Conservation (phyloP, 129 eudicot genomes). For the Centaurea solstitialis region DNA sequence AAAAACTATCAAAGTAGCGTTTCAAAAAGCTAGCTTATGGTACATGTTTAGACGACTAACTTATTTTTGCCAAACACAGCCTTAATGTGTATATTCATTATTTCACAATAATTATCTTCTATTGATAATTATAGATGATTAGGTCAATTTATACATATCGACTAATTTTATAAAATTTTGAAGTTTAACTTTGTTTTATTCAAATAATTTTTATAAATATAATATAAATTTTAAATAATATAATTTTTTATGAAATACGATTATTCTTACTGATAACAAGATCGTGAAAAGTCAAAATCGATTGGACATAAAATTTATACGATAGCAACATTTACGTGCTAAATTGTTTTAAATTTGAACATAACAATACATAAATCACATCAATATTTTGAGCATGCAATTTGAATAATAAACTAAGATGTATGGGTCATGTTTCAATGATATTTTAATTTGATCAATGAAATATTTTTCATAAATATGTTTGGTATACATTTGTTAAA, state of each 20-base stretch:
- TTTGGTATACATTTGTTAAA: neutral
- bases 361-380: conserved; percentile 1
- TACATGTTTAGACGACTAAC: too few relatives aligned
- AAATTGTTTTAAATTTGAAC: neutral
- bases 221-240: too few relatives aligned
- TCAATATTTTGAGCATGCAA: neutral
- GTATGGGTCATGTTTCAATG: neutral
- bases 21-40: too few relatives aligned
- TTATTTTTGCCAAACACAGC: too few relatives aligned
- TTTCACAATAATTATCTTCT: too few relatives aligned
- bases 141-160: too few relatives aligned
- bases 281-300: neutral
- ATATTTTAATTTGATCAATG: neutral
- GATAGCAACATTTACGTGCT: neutral
- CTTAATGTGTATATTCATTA: too few relatives aligned
- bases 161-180: too few relatives aligned
- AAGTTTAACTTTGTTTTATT: too few relatives aligned
- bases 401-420: neutral
- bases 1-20: too few relatives aligned
- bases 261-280: neutral
- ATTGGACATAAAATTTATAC: neutral
- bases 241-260: neutral
- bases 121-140: neutral
- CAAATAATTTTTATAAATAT: neutral
- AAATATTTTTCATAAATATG: neutral